Base-by-base conservation (phyloP, 2,329 filamentous ascomycete genomes). In the Paraphaeosphaeria sporulosa region DNA sequence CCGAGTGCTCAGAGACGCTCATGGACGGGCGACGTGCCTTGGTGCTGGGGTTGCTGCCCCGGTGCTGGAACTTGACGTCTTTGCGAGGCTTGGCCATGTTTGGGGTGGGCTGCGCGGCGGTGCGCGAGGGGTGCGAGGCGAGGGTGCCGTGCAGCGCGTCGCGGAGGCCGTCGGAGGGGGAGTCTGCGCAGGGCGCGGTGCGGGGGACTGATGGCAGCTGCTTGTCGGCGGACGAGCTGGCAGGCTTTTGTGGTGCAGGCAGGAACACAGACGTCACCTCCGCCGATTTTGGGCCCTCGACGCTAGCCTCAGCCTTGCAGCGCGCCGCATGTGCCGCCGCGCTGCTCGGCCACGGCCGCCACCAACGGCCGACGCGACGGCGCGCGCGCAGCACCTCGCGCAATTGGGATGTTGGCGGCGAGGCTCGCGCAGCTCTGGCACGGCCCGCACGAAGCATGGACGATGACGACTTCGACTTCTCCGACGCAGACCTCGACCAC, bases 1-100 rank as follows among this genome's bases (percentile, higher is more conserved):
- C 89, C 74, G 88, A 90, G 71, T 84, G 84, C 66, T 91, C 90
- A 67, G 89, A 91, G 78, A 92, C 88, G 83, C 89, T 91, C 59
- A 86, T 85, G 69, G 90, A 88, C 68, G 88, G 84, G 53, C 87
- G 84, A 13, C 90, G 76, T 42, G 69, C 84, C 62, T 86, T 85
- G 66, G 76, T 73, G 69, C 81, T 55, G 19, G 40, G 23, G 52
- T 46, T 81, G 75, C 81, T 83, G 61, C 66, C 71, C 23, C 82
- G 80, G 71, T 86, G 84, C 64, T 83, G 82, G 75, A 89, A 89
- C 76, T 87, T 84, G 74, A 89, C 86, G 76, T 85, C 84, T 72
- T 84, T 84, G 72, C 84, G 82, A 60, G 85, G 79, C 51, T 69
- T 71, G 63, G 75, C 68, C 75, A 78, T 78, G 58, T 50, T 53